phyloP scores from a whole-genome alignment of 2,329 filamentous ascomycete genomes.

The Aspergillus sp. region DNA sequence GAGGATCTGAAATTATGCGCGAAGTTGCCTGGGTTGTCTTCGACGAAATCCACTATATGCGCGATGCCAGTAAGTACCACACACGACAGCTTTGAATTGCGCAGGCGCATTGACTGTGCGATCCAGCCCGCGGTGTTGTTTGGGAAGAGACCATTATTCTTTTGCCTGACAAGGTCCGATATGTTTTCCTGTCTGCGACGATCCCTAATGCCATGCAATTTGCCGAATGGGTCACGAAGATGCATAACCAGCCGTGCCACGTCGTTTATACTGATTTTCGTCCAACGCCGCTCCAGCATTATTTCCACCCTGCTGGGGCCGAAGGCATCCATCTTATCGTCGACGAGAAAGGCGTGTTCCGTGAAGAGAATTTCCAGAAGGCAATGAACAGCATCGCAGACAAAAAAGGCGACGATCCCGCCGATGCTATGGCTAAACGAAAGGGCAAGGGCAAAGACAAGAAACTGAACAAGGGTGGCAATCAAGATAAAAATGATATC shows the following conservation, averaged over 20 bases:
- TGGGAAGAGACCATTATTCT: conserved; percentile 99
- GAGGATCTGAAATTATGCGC: conserved; percentile 97
- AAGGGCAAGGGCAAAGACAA: conserved; percentile 90
- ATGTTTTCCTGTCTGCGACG: conserved; percentile 95
- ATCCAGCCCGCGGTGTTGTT: conserved; percentile 70
- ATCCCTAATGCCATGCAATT: conserved; percentile 99
- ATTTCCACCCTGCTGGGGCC: conserved; percentile 89
- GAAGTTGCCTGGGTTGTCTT: conserved; percentile 98
- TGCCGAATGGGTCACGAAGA: conserved; percentile 98
- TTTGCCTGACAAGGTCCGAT: conserved; percentile 94
- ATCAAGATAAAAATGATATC: conserved; percentile 68
- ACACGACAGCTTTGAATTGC: not conserved
- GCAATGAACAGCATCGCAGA: conserved; percentile 87
- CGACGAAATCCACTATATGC: conserved; percentile 97
- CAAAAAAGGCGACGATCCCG: conserved; percentile 75
- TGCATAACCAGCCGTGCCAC: conserved; percentile 93
- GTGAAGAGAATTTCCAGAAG: conserved; percentile 94
- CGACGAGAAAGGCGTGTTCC: conserved; percentile 92
- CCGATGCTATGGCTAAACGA: conserved; percentile 67
- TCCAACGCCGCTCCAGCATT: conserved; percentile 92
- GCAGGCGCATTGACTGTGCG: conserved; percentile 9
- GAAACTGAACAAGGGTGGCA: conserved; percentile 78
- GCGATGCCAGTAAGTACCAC: conserved; percentile 59
- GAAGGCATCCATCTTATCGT: conserved; percentile 91
- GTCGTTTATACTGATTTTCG: conserved; percentile 98